phyloP scores from a whole-genome alignment of 2,329 filamentous ascomycete species.

The Xylaria sp. region DNA sequence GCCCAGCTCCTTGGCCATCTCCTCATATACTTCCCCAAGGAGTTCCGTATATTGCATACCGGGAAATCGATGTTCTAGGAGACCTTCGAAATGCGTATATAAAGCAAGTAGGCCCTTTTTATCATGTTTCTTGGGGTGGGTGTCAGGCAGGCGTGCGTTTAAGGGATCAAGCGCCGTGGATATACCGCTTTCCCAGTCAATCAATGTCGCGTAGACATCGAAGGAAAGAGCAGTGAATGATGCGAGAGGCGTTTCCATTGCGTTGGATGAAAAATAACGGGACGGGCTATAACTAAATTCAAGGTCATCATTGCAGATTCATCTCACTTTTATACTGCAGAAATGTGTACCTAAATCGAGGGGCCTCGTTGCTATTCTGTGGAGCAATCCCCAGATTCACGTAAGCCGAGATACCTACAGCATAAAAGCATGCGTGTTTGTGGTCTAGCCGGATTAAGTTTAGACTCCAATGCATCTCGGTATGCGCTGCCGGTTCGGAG shows the following conservation, averaged over 20 bases:
- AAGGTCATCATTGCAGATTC: neutral
- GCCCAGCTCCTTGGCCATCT: slow-evolving; percentile 56
- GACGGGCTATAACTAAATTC: neutral
- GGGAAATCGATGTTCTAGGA: slow-evolving; percentile 15
- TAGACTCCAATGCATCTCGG: slow-evolving; percentile 6
- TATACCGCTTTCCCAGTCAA: slow-evolving; percentile 80
- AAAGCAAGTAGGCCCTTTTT: slow-evolving; percentile 55
- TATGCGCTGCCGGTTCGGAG: neutral
- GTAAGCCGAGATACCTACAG: neutral
- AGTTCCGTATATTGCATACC: slow-evolving; percentile 63
- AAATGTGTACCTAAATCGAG: neutral
- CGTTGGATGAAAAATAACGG: neutral
- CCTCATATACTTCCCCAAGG: slow-evolving; percentile 59
- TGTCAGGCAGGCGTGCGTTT: neutral
- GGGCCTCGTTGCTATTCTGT: neutral
- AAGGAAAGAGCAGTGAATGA: slow-evolving; percentile 56
- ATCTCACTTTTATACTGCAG: neutral
- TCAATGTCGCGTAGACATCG: slow-evolving; percentile 81
- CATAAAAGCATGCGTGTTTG: too few species aligned
- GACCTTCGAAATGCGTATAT: slow-evolving; percentile 44
- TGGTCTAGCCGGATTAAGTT: neutral
- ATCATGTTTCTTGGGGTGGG: slow-evolving; percentile 48
- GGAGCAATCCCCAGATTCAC: slow-evolving; percentile 2
- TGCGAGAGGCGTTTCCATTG: slow-evolving; percentile 3
- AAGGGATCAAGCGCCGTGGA: slow-evolving; percentile 62